Evolutionary conservation across 352 stramenopile species (phyloP), one percentile per base, ranked within the genome.

Genomic region (Phytopythium litorale): DNA sequence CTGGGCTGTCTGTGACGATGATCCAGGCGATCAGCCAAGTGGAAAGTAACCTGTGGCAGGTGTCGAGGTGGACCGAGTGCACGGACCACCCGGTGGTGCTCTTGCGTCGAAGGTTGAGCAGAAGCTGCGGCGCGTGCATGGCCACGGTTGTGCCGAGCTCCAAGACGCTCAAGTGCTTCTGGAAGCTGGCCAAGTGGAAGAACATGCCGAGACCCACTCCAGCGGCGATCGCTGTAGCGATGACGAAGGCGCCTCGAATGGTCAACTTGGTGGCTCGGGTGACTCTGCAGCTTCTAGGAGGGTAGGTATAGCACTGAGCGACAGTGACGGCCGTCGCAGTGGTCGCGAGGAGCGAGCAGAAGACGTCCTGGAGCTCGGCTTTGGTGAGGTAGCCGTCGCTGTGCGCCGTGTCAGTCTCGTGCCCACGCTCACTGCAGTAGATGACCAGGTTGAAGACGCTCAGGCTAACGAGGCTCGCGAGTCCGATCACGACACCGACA

Each of bases 41-140:
- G n/a, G n/a, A n/a, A n/a, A n/a, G n/a, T n/a, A n/a, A n/a, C n/a
- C n/a, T n/a, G n/a, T n/a, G n/a, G 18, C 84, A 82, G 42, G 98
- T 96, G 71, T 99, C 96, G 13, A 98, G 71, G 60, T 98, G 75
- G 30, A 99, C 92, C 74, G 98, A 98, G 79, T 84, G 95, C 62
- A 98, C 93, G 64, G 83, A 97, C 92, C 93, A 99, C 21, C 96
- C 96, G 33, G 86, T 65, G 0, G 96, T 99, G 32, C 85, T 97
- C 64, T 97, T 92, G 74, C 94, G 83, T 65, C 78, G 62, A 66
- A 79, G 89, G 71, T 99, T 99, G 56, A 98, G 78, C 50, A 94
- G 70, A 38, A 94, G 89, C 74, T 98, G 94, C 45, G 94, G 92
- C 18, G 98, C 72, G 66, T 97, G 97, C 71, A 98, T 98, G 64